Evolutionary conservation across 1,139 yeast genomes (phyloP).

Genomic region (Candida mesenterica): DNA sequence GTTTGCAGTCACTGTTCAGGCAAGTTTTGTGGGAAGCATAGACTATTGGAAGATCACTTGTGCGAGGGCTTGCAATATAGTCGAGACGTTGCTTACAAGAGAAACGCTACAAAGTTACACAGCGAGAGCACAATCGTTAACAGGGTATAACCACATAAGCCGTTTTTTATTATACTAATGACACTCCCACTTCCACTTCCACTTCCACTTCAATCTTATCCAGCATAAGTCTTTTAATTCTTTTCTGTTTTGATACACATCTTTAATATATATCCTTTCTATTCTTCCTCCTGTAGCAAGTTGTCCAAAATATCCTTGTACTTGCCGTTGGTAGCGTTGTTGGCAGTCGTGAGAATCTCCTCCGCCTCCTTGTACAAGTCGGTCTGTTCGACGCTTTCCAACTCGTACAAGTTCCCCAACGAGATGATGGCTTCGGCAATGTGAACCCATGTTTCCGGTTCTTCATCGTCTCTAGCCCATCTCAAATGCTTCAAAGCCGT

Average conservation of each 20-base stretch:
- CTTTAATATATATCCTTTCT: conserved; percentile 6
- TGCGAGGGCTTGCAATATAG: conserved; percentile 78
- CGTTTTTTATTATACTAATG: no score
- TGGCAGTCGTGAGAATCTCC: conserved; percentile 57
- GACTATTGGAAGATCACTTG: conserved; percentile 80
- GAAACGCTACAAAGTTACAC: conserved; percentile 32
- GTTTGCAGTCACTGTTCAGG: conserved; percentile 86
- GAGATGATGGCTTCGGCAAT: conserved; percentile 83
- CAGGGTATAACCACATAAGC: conserved; percentile 25
- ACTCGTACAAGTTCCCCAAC: conserved; percentile 68
- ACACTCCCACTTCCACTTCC: conserved; percentile 2
- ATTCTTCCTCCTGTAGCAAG: conserved; percentile 17
- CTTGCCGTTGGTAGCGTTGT: conserved; percentile 74
- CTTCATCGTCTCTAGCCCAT: conserved; percentile 64
- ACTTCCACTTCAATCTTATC: conserved; percentile 2
- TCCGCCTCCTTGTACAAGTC: conserved; percentile 66
- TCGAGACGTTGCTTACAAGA: conserved; percentile 71
- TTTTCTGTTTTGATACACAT: not conserved
- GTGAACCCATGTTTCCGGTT: conserved; percentile 77
- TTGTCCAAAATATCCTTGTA: conserved; percentile 59
- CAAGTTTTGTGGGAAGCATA: conserved; percentile 82
- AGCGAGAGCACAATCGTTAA: conserved; percentile 43
- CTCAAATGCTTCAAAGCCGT: conserved; percentile 58
- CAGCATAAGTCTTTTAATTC: conserved; percentile 3
- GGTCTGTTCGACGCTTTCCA: conserved; percentile 67